Evolutionary conservation across 148 eudicot genomes (phyloP).

Genomic region (Mesembryanthemum crystallinum): DNA sequence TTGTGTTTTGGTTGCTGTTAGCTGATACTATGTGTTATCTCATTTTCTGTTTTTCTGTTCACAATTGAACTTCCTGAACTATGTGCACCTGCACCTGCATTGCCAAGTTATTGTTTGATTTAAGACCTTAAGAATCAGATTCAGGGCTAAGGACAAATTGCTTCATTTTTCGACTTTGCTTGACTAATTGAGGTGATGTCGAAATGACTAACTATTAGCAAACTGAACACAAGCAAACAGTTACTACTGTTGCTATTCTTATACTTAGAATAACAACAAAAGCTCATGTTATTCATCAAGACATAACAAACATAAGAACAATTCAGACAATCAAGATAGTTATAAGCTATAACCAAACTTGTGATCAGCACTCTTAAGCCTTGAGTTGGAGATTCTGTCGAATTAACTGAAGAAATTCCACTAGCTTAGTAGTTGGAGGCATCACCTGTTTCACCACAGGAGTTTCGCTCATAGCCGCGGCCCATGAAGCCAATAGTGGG

Average conservation of each 20-base stretch:
- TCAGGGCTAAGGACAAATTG: no score
- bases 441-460: constrained; percentile 13
- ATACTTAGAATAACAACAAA: not conserved
- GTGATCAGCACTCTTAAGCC: not conserved
- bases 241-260: not conserved
- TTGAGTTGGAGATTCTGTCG: not conserved
- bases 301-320: not conserved
- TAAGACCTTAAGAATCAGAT: no score
- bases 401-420: not conserved
- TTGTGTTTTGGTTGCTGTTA: no score
- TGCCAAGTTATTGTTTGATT: no score
- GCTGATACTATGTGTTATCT: no score
- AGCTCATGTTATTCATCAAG: not conserved
- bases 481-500: constrained; percentile 22
- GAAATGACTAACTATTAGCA: no score
- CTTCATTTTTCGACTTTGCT: no score
- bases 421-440: constrained; percentile 12
- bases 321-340: not conserved
- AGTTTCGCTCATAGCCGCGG: constrained; percentile 12
- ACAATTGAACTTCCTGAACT: no score
- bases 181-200: no score
- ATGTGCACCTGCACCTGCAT: no score
- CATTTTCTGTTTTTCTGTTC: no score
- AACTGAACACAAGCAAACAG: not conserved
- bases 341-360: not conserved